phyloP scores from a whole-genome alignment of 2,329 filamentous ascomycete genomes.

The Sporothrix brunneoviolacea region DNA sequence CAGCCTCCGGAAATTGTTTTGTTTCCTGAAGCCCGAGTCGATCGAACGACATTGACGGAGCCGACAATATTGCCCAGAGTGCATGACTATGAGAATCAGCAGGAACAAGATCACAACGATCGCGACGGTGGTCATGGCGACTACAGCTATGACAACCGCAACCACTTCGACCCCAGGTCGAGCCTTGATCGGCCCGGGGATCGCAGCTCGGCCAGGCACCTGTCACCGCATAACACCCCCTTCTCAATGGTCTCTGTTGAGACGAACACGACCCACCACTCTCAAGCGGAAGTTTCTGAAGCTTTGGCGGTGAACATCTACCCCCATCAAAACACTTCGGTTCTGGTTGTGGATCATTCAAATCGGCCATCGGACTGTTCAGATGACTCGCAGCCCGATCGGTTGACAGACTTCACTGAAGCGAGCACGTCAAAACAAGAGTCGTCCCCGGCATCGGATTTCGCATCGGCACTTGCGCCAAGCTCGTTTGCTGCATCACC shows the following conservation, averaged over 20 bases:
- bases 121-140: constrained; percentile 26
- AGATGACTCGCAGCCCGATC: constrained; percentile 22
- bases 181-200: constrained; percentile 48
- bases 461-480: background rate
- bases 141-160: constrained; percentile 9
- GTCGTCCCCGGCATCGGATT: constrained; percentile 21
- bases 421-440: constrained; percentile 8
- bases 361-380: constrained; percentile 42
- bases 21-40: constrained; percentile 23
- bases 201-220: constrained; percentile 44
- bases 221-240: constrained; percentile 52
- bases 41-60: constrained; percentile 29
- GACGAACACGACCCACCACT: constrained; percentile 44
- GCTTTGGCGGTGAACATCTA: constrained; percentile 56
- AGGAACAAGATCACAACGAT: constrained; percentile 18
- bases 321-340: constrained; percentile 57
- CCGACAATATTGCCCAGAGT: background rate
- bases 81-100: background rate
- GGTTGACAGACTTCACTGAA: constrained; percentile 9
- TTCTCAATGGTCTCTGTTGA: constrained; percentile 57
- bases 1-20: background rate
- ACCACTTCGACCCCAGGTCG: constrained; percentile 23
- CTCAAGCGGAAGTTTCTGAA: constrained; percentile 54
- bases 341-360: constrained; percentile 54
- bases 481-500: background rate